Evolutionary conservation across 257 asterid genomes (phyloP), one percentile per base, ranked within the genome.

Genomic region (Ilex aquifolium): DNA sequence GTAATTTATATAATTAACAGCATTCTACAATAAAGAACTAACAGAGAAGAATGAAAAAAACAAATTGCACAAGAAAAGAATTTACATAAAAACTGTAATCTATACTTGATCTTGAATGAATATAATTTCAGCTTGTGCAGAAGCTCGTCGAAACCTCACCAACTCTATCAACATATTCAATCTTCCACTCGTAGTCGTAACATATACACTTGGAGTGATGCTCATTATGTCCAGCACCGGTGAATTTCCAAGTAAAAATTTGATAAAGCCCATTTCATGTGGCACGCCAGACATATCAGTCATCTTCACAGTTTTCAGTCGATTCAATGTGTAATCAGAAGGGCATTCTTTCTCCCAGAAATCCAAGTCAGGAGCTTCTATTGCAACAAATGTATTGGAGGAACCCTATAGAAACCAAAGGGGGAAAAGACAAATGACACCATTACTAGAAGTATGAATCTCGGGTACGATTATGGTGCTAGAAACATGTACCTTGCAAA

Each of bases 81-180:
- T 21, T 53, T 46, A 53, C 57, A 53, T 36, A 36, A 8, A 16
- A 16, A 7, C 51, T 63, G 40, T 13, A 13, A 27, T 59, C 49
- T 68, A 81, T 27, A 62, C 42, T 62, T 73, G 70, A 36, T 80
- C 85, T 32, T 76, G 86, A 50, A 74, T 60, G 70, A 80, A 91
- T 61, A 73, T 56, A 64, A 91, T 72, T 7, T 85, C 78, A 69
- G 97, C 97, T 57, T 65, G 75, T 60, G 95, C 73, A 59, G 97
- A 88, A 70, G 97, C 93, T 49, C 97, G 82, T 6, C 86, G 83
- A 77, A 77, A 89, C 71, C 93, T 74, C 65, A 74, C 78, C 84
- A 92, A 57, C 49, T 83, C 80, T 17, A 87, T 74, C 30, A 84
- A 65, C 86, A 89, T 83, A 58, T 67, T 77, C 82, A 86, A 61